Evolutionary conservation across 176 grass and related monocot genomes (phyloP).

Genomic region (Avena eriantha): DNA sequence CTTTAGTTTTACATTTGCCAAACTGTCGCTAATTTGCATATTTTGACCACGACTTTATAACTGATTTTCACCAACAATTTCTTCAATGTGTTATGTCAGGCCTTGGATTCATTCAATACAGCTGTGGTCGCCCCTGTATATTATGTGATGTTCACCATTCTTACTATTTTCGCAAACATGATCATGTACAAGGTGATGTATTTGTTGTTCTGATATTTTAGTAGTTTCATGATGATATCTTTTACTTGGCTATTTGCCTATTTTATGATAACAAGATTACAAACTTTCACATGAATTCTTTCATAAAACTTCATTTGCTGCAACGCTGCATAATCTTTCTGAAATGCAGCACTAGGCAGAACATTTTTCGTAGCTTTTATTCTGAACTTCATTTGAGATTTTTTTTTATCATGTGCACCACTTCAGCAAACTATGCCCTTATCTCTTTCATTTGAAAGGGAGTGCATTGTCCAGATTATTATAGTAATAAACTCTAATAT

Average conservation of each 20-base stretch:
- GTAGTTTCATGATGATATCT: constrained; percentile 5
- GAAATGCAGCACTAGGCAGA: neutral
- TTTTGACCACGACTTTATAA: neutral
- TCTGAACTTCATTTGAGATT: neutral
- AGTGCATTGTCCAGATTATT: neutral
- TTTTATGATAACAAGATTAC: neutral
- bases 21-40: neutral
- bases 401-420: no score
- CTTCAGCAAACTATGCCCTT: neutral
- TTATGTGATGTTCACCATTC: constrained; percentile 97
- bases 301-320: neutral
- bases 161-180: constrained; percentile 96
- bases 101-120: constrained; percentile 90
- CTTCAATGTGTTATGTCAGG: constrained; percentile 51
- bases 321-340: neutral
- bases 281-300: constrained; percentile 3
- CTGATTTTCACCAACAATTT: neutral
- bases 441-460: neutral
- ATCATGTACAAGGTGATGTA: constrained; percentile 94
- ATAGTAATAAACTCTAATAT: neutral
- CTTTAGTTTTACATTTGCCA: neutral
- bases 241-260: neutral
- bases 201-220: constrained; percentile 1
- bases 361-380: neutral
- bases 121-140: constrained; percentile 88